Percentiles rank a stretch among this genome's conserved stretches.
phyloP scores from a whole-genome alignment of 352 stramenopile genomes.

The Globisporangium spinosum region DNA sequence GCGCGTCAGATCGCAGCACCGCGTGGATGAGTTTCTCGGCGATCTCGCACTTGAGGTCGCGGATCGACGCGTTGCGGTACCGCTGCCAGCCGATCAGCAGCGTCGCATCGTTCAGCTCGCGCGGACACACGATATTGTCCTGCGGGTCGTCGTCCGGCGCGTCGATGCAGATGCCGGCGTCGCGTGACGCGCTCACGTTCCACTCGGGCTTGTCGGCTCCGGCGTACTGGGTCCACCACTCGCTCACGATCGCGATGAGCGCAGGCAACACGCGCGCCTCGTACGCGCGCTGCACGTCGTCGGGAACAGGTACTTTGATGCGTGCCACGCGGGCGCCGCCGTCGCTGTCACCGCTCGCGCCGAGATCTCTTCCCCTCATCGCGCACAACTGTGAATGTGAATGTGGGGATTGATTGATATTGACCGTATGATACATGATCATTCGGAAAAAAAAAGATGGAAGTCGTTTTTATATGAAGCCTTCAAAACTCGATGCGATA shows the following conservation, averaged over 20 bases:
- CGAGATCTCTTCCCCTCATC: background rate
- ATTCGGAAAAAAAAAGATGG: too few relatives aligned
- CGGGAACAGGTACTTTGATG: background rate
- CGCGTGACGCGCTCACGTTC: background rate
- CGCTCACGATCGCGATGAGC: background rate
- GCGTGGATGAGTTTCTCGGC: conserved; percentile 9
- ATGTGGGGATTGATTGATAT: too few relatives aligned
- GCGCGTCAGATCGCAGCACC: background rate
- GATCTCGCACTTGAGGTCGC: conserved; percentile 11
- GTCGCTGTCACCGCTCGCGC: background rate
- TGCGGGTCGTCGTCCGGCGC: conserved; percentile 15
- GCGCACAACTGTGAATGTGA: background rate
- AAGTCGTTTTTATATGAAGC: too few relatives aligned
- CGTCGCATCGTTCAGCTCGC: conserved; percentile 9
- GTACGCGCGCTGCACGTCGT: conserved; percentile 2
- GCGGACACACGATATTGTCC: conserved; percentile 12
- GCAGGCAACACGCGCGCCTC: background rate
- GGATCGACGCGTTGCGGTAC: conserved; percentile 14
- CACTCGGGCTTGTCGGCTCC: conserved; percentile 1
- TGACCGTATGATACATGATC: too few relatives aligned
- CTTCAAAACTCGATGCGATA: too few relatives aligned
- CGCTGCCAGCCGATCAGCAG: conserved; percentile 14
- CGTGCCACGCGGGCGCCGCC: conserved; percentile 1
- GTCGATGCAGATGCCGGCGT: conserved; percentile 9
- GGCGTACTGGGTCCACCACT: conserved; percentile 8